phyloP scores from a whole-genome alignment of 1,139 yeast genomes.

The Blastobotrys proliferans region DNA sequence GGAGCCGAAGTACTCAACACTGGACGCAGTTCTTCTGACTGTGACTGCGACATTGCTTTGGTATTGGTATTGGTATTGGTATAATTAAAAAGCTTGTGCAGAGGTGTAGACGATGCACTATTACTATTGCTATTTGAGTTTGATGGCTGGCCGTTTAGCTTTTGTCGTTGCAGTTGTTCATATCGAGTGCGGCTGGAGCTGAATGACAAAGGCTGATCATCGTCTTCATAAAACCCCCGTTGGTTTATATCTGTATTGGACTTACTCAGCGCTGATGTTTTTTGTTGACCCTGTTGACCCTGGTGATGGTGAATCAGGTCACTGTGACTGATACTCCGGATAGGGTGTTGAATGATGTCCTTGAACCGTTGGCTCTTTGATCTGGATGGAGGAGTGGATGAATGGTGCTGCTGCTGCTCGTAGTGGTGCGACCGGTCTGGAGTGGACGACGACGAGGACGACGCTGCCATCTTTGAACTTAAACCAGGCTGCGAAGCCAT shows the following conservation, averaged over 20 bases:
- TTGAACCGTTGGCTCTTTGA: constrained; percentile 13
- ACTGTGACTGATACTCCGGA: neutral
- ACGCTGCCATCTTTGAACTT: neutral
- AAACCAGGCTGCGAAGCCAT: constrained; percentile 3
- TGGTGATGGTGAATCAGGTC: no score
- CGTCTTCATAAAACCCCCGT: neutral
- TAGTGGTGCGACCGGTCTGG: neutral
- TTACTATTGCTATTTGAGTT: neutral
- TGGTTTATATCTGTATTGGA: neutral
- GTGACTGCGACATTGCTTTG: neutral
- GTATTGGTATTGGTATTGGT: neutral
- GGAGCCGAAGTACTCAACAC: constrained; percentile 9
- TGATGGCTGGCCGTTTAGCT: neutral
- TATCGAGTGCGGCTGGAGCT: no score
- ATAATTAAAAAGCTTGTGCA: no score
- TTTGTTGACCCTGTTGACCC: no score
- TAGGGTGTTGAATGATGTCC: constrained; percentile 7
- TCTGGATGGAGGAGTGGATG: neutral
- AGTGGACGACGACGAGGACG: neutral
- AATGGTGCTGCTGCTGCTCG: neutral
- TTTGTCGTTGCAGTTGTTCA: neutral
- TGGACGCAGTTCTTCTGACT: neutral
- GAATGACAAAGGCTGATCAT: constrained; percentile 4
- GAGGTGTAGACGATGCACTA: no score
- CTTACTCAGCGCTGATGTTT: no score